Conservation (phyloP, 164 flowering plant species). For the Vitis cinerea region DNA sequence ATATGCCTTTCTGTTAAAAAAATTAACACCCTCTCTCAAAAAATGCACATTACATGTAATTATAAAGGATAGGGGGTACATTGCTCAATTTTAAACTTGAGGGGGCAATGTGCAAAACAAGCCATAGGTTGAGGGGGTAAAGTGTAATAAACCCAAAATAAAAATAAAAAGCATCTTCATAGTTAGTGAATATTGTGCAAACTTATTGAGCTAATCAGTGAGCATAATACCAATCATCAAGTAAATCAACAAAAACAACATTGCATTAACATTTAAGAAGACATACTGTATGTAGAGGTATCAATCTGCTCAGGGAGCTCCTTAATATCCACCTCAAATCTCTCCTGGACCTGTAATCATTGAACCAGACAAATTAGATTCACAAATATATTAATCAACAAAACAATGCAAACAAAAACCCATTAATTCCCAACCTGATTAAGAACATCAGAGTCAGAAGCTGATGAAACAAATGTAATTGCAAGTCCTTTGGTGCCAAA, state of each 20-base stretch:
- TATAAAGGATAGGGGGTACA: too few relatives aligned
- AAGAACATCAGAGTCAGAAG: conserved; percentile 88
- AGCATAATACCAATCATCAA: background rate
- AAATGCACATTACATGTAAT: too few relatives aligned
- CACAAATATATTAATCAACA: background rate
- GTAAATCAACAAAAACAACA: background rate
- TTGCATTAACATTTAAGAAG: background rate
- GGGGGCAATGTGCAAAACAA: too few relatives aligned
- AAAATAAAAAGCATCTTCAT: too few relatives aligned
- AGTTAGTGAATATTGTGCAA: background rate
- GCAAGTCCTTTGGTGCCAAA: conserved; percentile 99
- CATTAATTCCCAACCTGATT: conserved; percentile 59
- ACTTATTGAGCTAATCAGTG: background rate
- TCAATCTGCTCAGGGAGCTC: conserved; percentile 99
- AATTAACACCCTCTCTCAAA: too few relatives aligned
- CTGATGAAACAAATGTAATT: conserved; percentile 90
- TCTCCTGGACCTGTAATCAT: conserved; percentile 75
- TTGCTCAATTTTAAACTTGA: too few relatives aligned
- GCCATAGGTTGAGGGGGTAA: too few relatives aligned
- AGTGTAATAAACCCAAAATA: too few relatives aligned
- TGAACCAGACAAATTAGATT: background rate
- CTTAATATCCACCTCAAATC: conserved; percentile 97
- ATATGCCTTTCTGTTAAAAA: too few relatives aligned
- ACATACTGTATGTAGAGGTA: conserved; percentile 94
- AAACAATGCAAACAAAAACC: background rate